Evolutionary conservation across 2,329 filamentous ascomycete species (phyloP).

Genomic region (Neofusicoccum laricinum): DNA sequence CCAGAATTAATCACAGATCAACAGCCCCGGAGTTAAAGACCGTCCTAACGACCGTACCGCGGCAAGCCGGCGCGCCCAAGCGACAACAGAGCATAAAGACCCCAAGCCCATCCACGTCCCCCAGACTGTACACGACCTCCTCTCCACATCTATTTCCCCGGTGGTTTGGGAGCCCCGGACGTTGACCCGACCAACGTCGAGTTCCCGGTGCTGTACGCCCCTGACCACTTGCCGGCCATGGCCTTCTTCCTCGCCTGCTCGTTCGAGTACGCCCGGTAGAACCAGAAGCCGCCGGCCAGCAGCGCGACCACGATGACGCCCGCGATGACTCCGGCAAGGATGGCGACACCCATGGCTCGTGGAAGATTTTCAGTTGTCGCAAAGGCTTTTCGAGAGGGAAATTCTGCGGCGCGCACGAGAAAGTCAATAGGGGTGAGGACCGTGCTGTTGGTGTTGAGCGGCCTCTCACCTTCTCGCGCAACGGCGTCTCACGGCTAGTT

Average conservation of each 20-base stretch:
- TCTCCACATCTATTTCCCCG: background rate
- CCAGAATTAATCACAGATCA: background rate
- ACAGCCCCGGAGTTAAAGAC: background rate
- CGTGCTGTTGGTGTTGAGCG: background rate
- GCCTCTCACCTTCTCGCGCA: background rate
- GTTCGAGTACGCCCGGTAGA: constrained; percentile 8
- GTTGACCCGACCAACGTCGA: background rate
- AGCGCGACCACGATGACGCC: constrained; percentile 2
- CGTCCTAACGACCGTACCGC: background rate
- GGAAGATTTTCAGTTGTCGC: background rate
- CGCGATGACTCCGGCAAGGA: background rate
- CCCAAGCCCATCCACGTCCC: background rate
- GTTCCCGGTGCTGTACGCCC: background rate
- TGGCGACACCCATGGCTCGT: background rate
- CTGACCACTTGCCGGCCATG: constrained; percentile 7
- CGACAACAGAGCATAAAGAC: background rate
- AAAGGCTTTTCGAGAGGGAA: background rate
- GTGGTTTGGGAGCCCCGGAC: background rate
- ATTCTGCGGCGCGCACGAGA: background rate
- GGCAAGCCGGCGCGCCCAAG: background rate
- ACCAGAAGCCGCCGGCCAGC: background rate
- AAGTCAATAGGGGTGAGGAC: background rate
- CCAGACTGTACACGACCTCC: no score
- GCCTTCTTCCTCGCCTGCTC: constrained; percentile 5
- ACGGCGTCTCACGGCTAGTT: background rate